Evolutionary conservation across 192 early-diverging fungal genomes (phyloP).

Genomic region (Coemansia sp.): DNA sequence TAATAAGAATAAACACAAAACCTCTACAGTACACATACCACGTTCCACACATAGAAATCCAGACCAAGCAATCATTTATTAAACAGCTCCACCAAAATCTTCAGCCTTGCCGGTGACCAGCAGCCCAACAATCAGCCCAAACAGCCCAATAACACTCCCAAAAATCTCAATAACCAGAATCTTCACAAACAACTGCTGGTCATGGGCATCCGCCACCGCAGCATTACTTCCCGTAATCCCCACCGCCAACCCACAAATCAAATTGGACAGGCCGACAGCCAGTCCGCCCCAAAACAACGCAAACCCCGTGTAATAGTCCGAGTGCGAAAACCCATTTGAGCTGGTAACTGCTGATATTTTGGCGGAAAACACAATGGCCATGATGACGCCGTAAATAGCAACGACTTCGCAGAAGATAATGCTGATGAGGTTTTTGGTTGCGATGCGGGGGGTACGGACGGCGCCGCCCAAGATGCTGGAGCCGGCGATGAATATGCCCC

Average conservation of each 20-base stretch:
- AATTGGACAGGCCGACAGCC: slow-evolving; percentile 90
- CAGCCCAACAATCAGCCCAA: slow-evolving; percentile 94
- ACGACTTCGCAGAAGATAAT: slow-evolving; percentile 99
- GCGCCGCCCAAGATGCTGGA: slow-evolving; percentile 84
- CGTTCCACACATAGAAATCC: no score
- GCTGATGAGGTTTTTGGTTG: slow-evolving; percentile 96
- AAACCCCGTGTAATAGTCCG: slow-evolving; percentile 84
- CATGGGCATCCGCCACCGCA: slow-evolving; percentile 94
- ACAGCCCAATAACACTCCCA: slow-evolving; percentile 91
- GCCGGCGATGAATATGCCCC: slow-evolving; percentile 97
- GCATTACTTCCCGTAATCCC: slow-evolving; percentile 92
- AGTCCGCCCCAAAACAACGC: slow-evolving; percentile 95
- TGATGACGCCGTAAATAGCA: slow-evolving; percentile 98
- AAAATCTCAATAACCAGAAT: slow-evolving; percentile 97
- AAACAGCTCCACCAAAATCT: no score
- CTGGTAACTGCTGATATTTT: slow-evolving; percentile 67
- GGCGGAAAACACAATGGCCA: slow-evolving; percentile 94
- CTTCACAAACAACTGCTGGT: slow-evolving; percentile 94
- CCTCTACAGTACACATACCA: no score
- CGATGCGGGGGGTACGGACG: slow-evolving; percentile 86
- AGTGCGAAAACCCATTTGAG: slow-evolving; percentile 51
- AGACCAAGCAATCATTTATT: no score
- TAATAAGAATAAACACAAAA: no score
- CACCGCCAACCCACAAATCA: slow-evolving; percentile 90
- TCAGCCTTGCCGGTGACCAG: slow-evolving; percentile 62